phyloP scores from a whole-genome alignment of 176 grass and related monocot genomes.

The Oryza officinalis region DNA sequence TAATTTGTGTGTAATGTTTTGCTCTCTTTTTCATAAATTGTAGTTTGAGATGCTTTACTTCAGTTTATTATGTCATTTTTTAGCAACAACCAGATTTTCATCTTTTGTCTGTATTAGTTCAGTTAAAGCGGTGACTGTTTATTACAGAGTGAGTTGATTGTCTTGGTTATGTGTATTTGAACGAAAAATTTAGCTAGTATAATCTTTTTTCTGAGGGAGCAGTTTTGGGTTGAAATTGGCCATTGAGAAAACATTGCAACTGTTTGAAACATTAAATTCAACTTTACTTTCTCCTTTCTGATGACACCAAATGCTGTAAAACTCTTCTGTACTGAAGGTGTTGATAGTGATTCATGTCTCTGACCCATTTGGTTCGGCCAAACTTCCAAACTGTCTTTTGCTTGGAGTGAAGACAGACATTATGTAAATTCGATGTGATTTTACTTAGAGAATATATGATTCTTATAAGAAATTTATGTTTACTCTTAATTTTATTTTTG shows the following conservation, averaged over 20 bases:
- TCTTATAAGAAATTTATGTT: neutral
- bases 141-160: neutral
- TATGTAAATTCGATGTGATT: neutral
- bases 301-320: neutral
- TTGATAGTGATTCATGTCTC: neutral
- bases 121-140: neutral
- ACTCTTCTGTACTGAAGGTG: neutral
- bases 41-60: neutral
- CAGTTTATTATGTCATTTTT: neutral
- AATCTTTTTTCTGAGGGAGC: neutral
- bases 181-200: neutral
- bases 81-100: neutral
- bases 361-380: neutral
- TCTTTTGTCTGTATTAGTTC: neutral
- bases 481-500: conserved; percentile 16
- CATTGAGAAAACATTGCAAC: neutral
- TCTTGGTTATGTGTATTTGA: neutral
- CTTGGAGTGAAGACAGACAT: neutral
- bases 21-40: neutral
- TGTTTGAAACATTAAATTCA: neutral
- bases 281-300: neutral
- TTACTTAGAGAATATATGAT: neutral
- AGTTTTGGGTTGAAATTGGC: neutral
- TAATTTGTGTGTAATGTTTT: neutral
- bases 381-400: neutral